Base-by-base conservation (phyloP, 2,329 filamentous ascomycete genomes). In the Microascus cirrosus region DNA sequence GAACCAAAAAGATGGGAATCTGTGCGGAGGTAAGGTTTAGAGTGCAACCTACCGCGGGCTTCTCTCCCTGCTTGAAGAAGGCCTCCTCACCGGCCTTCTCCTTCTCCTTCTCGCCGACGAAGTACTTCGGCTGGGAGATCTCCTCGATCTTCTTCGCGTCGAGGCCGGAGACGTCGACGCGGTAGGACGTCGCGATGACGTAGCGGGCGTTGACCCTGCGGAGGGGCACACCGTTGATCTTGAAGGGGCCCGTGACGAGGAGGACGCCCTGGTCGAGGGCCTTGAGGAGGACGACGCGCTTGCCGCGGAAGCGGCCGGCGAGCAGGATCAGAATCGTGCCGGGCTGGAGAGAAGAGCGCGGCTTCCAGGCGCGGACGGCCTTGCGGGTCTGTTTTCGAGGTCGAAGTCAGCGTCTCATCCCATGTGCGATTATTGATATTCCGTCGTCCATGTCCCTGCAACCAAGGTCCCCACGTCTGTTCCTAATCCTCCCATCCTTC, bases 41-140 rank as follows among this genome's bases (percentile, higher is more conserved):
- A 20, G 20, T 39, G 39, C 60, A 60, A 69, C 89, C 66, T 84
- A 96, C 91, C 90, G 96, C 84, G 74, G 90, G 82, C 86, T 95
- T 95, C 87, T 96, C 92, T 77, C 92, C 84, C 84, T 96, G 91
- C 86, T 94, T 92, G 87, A 97, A 96, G 86, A 99, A 99, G 75
- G 92, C 90, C 76, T 96, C 93, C 85, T 99, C 93, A 70, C 87
- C 86, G 70, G 89, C 87, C 89, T 96, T 96, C 83, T 96, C 90
- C 79, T 91, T 85, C 71, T 81, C 74, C 86, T 96, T 96, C 77
- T 97, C 94, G 74, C 88, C 87, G 73, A 89, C 88, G 83, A 99
- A 99, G 89, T 99, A 99, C 78, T 89, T 90, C 71, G 76, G 83
- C 72, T 84, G 78, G 65, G 84, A 80, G 68, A 86, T 73, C 78